Evolutionary conservation across 129 eudicot species (phyloP).

Genomic region (Lactuca saligna): DNA sequence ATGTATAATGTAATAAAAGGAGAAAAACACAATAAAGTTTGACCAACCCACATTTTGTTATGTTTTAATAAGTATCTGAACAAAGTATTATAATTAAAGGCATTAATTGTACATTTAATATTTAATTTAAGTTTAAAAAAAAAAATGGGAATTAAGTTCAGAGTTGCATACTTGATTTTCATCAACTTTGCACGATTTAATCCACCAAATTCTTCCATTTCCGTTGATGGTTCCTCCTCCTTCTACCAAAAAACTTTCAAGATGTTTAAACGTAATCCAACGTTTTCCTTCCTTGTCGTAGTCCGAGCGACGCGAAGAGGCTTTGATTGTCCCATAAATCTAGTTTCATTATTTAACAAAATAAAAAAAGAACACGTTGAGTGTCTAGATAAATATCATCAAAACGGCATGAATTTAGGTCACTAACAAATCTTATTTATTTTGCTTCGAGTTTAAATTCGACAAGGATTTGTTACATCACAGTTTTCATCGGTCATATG

Average conservation of each 20-base stretch:
- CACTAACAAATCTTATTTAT: conserved; percentile 25
- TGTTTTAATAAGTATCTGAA: too few relatives aligned
- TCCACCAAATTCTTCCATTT: conserved; percentile 88
- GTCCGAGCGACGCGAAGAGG: conserved; percentile 49
- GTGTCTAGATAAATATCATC: conserved; percentile 2
- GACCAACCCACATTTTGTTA: neutral
- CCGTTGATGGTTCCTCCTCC: conserved; percentile 94
- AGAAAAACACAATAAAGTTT: too few relatives aligned
- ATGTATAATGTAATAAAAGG: too few relatives aligned
- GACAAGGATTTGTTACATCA: conserved; percentile 25
- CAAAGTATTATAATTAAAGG: too few relatives aligned
- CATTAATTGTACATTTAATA: neutral
- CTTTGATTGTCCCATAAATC: conserved; percentile 73
- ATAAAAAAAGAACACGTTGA: neutral
- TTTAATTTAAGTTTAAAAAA: neutral
- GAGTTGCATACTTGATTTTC: conserved; percentile 42
- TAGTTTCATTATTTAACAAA: conserved; percentile 14
- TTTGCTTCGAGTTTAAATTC: conserved; percentile 8
- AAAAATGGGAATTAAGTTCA: neutral
- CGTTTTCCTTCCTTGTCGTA: conserved; percentile 31
- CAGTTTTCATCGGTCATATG: conserved; percentile 15
- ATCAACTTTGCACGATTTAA: conserved; percentile 78
- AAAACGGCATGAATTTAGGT: conserved; percentile 34
- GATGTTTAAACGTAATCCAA: conserved; percentile 68
- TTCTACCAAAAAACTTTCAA: conserved; percentile 41